A percentile compares a stretch with the other conserved stretches of the same genome.
Conservation (phyloP, 169 alveolate species). For the Perkinsus marinus region DNA sequence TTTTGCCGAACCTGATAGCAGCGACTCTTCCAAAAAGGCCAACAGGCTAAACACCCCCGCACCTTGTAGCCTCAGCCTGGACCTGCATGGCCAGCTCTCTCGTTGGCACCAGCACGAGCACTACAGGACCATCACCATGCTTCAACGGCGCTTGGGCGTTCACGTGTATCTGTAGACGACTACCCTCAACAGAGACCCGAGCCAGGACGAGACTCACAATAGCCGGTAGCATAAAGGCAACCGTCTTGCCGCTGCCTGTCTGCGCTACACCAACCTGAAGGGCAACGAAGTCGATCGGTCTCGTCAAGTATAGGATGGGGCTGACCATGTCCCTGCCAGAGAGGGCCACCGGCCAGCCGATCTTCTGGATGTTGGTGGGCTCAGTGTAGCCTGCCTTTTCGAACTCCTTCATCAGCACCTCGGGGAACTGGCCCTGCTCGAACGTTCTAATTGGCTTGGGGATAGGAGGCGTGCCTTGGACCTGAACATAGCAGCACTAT, state of each 20-base stretch:
- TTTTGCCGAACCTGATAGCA: background rate
- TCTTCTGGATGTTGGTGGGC: slow-evolving; percentile 93
- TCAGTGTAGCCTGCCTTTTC: slow-evolving; percentile 55
- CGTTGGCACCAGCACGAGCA: slow-evolving; percentile 68
- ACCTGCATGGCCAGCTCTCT: slow-evolving; percentile 68
- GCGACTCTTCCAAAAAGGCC: slow-evolving; percentile 34
- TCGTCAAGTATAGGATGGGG: too few species aligned
- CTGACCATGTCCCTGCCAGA: slow-evolving; percentile 60
- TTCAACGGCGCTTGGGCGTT: slow-evolving; percentile 19
- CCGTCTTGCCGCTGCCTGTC: slow-evolving; percentile 79
- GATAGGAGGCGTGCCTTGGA: background rate
- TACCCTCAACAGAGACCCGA: too few species aligned
- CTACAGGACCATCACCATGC: slow-evolving; percentile 64
- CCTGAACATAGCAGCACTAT: background rate
- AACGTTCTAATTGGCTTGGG: slow-evolving; percentile 81
- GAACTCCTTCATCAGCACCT: slow-evolving; percentile 50
- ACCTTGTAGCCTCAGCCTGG: slow-evolving; percentile 39
- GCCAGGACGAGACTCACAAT: too few species aligned
- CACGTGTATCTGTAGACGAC: too few species aligned
- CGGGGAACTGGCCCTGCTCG: slow-evolving; percentile 49
- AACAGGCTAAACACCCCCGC: slow-evolving; percentile 19
- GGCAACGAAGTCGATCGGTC: too few species aligned
- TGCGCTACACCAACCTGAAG: slow-evolving; percentile 79
- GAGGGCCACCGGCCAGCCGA: slow-evolving; percentile 84
- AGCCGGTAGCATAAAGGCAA: slow-evolving; percentile 61